phyloP scores from a whole-genome alignment of 768 basidiomycete genomes.

The Podaxis rugospora region DNA sequence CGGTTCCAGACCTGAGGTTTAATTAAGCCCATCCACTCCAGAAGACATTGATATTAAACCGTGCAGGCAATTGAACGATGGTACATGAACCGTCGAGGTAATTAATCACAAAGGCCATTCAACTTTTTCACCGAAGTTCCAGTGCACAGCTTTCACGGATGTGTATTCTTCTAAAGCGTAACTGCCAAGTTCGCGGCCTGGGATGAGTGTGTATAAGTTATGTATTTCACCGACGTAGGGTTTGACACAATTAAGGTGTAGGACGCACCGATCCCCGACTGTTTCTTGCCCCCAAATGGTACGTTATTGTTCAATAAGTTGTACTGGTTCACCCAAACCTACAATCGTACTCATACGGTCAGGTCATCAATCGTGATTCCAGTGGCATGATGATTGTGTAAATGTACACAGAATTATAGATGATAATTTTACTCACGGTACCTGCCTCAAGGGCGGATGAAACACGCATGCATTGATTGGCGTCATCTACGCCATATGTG shows the following conservation, averaged over 20 bases:
- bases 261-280: constrained; percentile 74
- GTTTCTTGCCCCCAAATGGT: constrained; percentile 95
- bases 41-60: background rate
- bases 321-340: constrained; percentile 95
- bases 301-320: constrained; percentile 80
- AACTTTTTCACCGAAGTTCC: constrained; percentile 81
- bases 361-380: background rate
- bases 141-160: constrained; percentile 77
- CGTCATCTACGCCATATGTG: constrained; percentile 49
- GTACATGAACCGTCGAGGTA: background rate
- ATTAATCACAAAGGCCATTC: constrained; percentile 66
- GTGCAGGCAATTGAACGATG: background rate
- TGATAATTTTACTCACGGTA: constrained; percentile 48
- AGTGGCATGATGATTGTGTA: background rate
- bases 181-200: constrained; percentile 85
- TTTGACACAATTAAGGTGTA: background rate
- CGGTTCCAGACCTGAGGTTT: background rate
- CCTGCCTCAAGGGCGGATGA: constrained; percentile 85
- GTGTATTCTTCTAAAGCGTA: constrained; percentile 84
- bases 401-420: background rate
- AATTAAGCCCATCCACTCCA: background rate
- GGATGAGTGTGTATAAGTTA: background rate
- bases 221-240: background rate
- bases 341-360: background rate
- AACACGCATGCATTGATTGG: constrained; percentile 86